Evolutionary conservation across 176 grass and related monocot genomes (phyloP).

Genomic region (Tillandsia leiboldiana): DNA sequence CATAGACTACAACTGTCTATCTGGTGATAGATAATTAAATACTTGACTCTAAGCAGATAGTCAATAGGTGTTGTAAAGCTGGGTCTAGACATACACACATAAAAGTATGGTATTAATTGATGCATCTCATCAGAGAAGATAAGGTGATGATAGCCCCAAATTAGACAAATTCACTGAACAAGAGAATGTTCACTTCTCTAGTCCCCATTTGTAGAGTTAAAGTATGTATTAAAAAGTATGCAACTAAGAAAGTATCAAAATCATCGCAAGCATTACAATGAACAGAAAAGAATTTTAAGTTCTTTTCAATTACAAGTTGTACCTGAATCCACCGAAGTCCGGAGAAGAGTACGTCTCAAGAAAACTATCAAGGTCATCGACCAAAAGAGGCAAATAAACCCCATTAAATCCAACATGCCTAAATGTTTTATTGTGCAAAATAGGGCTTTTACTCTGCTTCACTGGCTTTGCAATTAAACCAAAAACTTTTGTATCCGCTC

Average conservation of each 20-base stretch:
- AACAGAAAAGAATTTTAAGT: neutral
- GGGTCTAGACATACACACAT: too few species aligned
- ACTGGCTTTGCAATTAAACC: conserved; percentile 90
- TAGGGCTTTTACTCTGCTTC: conserved; percentile 85
- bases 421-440: conserved; percentile 91
- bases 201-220: too few species aligned
- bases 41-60: too few species aligned
- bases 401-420: conserved; percentile 69
- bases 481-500: conserved; percentile 68
- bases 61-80: too few species aligned
- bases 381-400: conserved; percentile 91
- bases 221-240: neutral
- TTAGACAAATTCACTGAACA: too few species aligned
- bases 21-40: too few species aligned
- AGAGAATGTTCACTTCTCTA: too few species aligned
- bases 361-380: conserved; percentile 80
- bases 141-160: too few species aligned
- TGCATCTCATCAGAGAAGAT: too few species aligned
- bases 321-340: conserved; percentile 97
- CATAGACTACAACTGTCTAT: too few species aligned
- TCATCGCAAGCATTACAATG: too few species aligned
- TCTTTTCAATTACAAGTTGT: neutral
- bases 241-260: neutral
- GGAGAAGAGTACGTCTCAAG: conserved; percentile 77
- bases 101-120: too few species aligned